These are phyloP conservation scores for Serendipita indica DNA, from an alignment of 768 basidiomycete species.

Conservation along the genomic window DNA sequence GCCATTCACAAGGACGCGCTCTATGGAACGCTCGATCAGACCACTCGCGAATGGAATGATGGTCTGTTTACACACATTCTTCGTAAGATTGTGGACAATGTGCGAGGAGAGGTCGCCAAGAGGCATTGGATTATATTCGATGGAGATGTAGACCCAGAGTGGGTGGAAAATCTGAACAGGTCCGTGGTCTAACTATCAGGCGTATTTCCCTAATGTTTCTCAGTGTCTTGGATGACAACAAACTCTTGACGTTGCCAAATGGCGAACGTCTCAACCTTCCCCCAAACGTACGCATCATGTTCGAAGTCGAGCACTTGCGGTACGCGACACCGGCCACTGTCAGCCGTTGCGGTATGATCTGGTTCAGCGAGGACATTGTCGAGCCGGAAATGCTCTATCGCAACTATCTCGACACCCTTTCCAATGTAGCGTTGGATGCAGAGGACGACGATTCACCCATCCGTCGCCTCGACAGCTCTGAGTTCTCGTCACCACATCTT, in stretches of 20 bases:
- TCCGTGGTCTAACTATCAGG: constrained; percentile 22
- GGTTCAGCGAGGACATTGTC: constrained; percentile 97
- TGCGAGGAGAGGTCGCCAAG: constrained; percentile 91
- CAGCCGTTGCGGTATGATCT: constrained; percentile 99
- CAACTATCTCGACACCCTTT: constrained; percentile 69
- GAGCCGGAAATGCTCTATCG: constrained; percentile 83
- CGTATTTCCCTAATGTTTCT: background rate
- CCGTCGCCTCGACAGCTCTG: constrained; percentile 38
- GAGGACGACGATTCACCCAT: constrained; percentile 72
- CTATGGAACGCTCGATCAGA: constrained; percentile 92
- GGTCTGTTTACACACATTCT: constrained; percentile 96
- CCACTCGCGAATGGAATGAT: constrained; percentile 98
- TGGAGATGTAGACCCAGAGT: constrained; percentile 98
- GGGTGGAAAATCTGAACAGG: constrained; percentile 99
- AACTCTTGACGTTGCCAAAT: constrained; percentile 88
- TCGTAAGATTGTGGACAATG: constrained; percentile 95
- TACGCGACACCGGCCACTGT: constrained; percentile 97
- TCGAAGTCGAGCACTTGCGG: constrained; percentile 94
- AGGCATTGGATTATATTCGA: constrained; percentile 99
- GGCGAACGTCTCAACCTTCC: constrained; percentile 96
- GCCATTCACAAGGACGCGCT: constrained; percentile 97
- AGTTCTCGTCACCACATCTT: constrained; percentile 35
- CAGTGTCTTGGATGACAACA: constrained; percentile 98
- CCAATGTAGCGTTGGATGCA: constrained; percentile 62
- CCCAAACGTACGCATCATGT: constrained; percentile 96